Conservation (phyloP, 1,284 basidiomycete species). For the Caloboletus inedulis region DNA sequence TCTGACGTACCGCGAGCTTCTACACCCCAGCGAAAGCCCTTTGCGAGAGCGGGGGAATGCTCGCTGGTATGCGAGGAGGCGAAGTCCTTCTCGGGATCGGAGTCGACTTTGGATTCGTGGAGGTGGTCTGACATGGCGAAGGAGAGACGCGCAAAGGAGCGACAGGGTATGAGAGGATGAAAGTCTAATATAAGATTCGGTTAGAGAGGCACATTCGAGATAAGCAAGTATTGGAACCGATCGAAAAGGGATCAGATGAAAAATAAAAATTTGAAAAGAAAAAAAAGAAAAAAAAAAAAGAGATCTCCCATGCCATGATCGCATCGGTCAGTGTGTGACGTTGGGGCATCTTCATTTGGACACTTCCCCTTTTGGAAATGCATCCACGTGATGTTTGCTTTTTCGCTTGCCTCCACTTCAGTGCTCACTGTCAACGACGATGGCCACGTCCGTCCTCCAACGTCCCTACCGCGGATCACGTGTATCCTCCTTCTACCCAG, state of each 20-base stretch:
- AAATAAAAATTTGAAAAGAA: constrained; percentile 6
- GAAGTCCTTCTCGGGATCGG: constrained; percentile 31
- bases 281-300: constrained; percentile 6
- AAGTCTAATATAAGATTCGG: constrained; percentile 20
- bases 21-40: constrained; percentile 31
- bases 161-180: not conserved
- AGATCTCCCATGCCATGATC: constrained; percentile 8
- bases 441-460: constrained; percentile 39
- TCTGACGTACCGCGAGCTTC: constrained; percentile 27
- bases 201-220: constrained; percentile 8
- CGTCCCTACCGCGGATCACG: constrained; percentile 70
- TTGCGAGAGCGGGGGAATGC: constrained; percentile 3
- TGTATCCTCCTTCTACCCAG: constrained; percentile 73
- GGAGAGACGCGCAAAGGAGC: constrained; percentile 9
- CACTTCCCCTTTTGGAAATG: constrained; percentile 6
- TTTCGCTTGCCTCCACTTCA: not conserved
- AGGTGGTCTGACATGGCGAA: constrained; percentile 22
- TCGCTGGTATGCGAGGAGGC: constrained; percentile 15
- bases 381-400: constrained; percentile 18
- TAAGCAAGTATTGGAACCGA: constrained; percentile 4
- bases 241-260: not conserved
- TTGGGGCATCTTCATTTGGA: constrained; percentile 5
- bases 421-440: constrained; percentile 1
- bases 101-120: constrained; percentile 22
- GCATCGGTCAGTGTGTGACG: not conserved